Conservation (phyloP, 768 basidiomycete genomes). For the Coprinellus micaceus region DNA sequence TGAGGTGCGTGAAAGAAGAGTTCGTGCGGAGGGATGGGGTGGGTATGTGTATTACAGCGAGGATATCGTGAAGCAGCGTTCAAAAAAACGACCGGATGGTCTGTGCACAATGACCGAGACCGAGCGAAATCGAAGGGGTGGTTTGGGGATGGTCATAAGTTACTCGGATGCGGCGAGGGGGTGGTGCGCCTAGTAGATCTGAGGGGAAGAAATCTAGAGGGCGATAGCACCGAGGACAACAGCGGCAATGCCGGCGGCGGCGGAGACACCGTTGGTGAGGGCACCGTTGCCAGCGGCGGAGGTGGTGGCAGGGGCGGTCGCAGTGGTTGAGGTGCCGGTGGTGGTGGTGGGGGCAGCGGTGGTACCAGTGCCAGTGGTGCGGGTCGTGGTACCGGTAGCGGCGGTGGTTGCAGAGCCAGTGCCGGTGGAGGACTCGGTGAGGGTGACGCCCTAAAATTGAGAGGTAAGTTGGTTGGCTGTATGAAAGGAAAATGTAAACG, state of each 20-base stretch:
- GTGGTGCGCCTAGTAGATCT: background rate
- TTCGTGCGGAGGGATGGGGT: background rate
- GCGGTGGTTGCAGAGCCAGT: slow-evolving; percentile 11
- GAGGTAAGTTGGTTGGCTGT: background rate
- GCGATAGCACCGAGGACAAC: slow-evolving; percentile 41
- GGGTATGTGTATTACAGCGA: background rate
- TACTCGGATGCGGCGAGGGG: background rate
- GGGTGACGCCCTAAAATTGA: slow-evolving; percentile 47
- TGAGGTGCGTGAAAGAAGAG: background rate
- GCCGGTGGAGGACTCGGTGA: slow-evolving; percentile 21
- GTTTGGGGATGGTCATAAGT: background rate
- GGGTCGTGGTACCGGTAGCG: slow-evolving; percentile 7
- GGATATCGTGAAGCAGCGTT: background rate
- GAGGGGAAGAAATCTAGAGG: slow-evolving; percentile 32
- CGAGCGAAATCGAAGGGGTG: background rate
- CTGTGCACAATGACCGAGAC: no score
- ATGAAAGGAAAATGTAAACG: slow-evolving; percentile 19
- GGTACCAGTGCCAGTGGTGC: slow-evolving; percentile 9
- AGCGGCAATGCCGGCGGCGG: slow-evolving; percentile 39
- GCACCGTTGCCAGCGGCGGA: slow-evolving; percentile 15
- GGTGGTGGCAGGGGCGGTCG: slow-evolving; percentile 7
- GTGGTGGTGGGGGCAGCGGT: slow-evolving; percentile 6
- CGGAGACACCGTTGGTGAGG: slow-evolving; percentile 29
- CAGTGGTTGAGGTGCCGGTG: slow-evolving; percentile 10
- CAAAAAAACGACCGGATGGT: background rate